Percentiles rank a stretch among this genome's conserved stretches.
Evolutionary conservation across 1,139 yeast species (phyloP).

Genomic region (Suhomyces choctaworum): DNA sequence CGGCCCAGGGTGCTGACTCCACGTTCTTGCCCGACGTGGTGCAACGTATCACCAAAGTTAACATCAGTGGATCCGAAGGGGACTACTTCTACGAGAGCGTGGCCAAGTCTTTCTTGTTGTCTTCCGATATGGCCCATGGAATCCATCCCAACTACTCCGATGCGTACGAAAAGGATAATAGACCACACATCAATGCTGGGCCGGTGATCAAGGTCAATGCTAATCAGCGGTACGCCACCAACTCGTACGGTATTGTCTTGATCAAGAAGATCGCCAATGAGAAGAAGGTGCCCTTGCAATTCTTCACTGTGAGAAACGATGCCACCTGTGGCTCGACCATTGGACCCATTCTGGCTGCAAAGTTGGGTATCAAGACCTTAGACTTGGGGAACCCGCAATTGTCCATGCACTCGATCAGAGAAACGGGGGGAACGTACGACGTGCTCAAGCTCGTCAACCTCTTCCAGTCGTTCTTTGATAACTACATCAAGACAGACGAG

Average conservation of each 20-base stretch:
- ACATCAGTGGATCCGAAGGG: slow-evolving; percentile 20
- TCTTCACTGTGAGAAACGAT: slow-evolving; percentile 89
- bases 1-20: slow-evolving; percentile 97
- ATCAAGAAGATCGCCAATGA: slow-evolving; percentile 69
- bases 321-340: slow-evolving; percentile 96
- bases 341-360: slow-evolving; percentile 90
- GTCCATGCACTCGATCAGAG: slow-evolving; percentile 95
- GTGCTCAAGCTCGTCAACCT: slow-evolving; percentile 60
- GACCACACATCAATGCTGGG: slow-evolving; percentile 81
- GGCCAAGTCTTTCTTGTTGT: slow-evolving; percentile 82
- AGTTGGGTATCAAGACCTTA: slow-evolving; percentile 83
- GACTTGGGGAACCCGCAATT: slow-evolving; percentile 94
- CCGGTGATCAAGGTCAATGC: slow-evolving; percentile 95
- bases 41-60: slow-evolving; percentile 58
- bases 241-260: slow-evolving; percentile 83
- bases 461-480: slow-evolving; percentile 60
- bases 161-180: slow-evolving; percentile 74
- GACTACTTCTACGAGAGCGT: slow-evolving; percentile 57
- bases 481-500: slow-evolving; percentile 31
- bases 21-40: slow-evolving; percentile 80
- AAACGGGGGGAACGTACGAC: slow-evolving; percentile 85
- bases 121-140: slow-evolving; percentile 97
- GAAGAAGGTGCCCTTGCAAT: slow-evolving; percentile 68
- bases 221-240: slow-evolving; percentile 92
- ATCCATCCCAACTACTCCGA: slow-evolving; percentile 87